Conservation (phyloP, 106 monocot genomes). For the Triglochin maritima region DNA sequence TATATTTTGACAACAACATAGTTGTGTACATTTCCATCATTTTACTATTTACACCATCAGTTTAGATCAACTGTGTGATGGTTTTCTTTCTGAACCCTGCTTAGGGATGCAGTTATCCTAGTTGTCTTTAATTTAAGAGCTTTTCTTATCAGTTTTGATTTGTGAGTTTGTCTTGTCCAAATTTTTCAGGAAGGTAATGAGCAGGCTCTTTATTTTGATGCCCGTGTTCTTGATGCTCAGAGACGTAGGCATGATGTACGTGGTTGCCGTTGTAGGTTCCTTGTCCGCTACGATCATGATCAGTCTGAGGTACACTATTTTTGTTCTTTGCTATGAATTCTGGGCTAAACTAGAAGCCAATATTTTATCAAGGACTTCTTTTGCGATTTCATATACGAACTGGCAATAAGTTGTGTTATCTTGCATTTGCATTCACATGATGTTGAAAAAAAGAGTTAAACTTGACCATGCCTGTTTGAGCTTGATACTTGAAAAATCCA, state of each 20-base stretch:
- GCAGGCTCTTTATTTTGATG: constrained; percentile 98
- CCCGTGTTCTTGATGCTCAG: constrained; percentile 84
- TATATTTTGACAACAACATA: no score
- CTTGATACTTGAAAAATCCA: neutral
- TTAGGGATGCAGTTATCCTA: no score
- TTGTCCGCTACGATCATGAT: constrained; percentile 95
- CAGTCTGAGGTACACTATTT: constrained; percentile 57
- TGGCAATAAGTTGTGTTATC: neutral
- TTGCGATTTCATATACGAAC: neutral
- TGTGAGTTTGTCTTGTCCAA: neutral
- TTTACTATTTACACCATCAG: no score
- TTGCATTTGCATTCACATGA: neutral
- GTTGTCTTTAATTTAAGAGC: no score
- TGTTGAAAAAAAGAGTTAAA: neutral
- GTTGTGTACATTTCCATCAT: no score
- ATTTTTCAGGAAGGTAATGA: constrained; percentile 81
- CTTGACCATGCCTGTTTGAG: neutral
- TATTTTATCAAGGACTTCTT: neutral
- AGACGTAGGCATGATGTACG: constrained; percentile 85
- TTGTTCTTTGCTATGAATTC: neutral
- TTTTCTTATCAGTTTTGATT: no score
- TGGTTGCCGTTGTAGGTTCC: constrained; percentile 88
- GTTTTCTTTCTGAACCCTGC: no score
- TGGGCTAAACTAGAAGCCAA: neutral
- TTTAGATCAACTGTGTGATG: no score